Conservation (phyloP, 2,329 filamentous ascomycete genomes). For the Dothideomycetes sp. region DNA sequence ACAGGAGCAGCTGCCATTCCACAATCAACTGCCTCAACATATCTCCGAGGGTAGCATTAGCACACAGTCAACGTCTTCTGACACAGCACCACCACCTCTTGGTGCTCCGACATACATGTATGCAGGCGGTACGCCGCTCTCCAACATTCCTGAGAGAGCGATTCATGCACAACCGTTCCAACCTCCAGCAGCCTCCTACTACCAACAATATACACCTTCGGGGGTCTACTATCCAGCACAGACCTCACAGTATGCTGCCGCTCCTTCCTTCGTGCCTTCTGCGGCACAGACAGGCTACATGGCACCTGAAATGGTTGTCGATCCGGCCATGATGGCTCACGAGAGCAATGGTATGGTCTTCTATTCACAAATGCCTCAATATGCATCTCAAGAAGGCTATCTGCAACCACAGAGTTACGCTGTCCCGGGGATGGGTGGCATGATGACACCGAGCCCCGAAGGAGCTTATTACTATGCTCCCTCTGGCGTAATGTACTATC, state of each 20-base stretch:
- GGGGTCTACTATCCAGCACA: constrained; percentile 59
- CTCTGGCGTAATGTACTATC: constrained; percentile 50
- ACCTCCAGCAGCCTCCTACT: constrained; percentile 51
- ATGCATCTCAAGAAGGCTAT: constrained; percentile 22
- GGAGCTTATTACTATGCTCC: constrained; percentile 46
- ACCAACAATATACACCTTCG: constrained; percentile 49
- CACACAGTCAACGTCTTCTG: constrained; percentile 42
- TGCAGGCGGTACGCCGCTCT: constrained; percentile 67
- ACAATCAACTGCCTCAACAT: constrained; percentile 82
- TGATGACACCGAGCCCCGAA: constrained; percentile 58
- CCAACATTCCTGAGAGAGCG: constrained; percentile 85
- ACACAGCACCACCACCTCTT: constrained; percentile 36
- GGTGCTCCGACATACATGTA: constrained; percentile 47
- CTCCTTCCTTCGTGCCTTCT: constrained; percentile 26
- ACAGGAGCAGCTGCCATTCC: constrained; percentile 76
- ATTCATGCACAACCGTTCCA: constrained; percentile 89
- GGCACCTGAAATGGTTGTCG: constrained; percentile 14
- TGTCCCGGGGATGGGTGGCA: constrained; percentile 61
- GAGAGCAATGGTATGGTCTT: constrained; percentile 95
- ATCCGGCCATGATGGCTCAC: constrained; percentile 59
- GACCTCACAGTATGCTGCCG: constrained; percentile 7
- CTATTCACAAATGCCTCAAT: constrained; percentile 45
- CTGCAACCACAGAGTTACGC: constrained; percentile 41
- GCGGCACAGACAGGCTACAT: constrained; percentile 26
- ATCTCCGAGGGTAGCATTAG: constrained; percentile 39